phyloP scores from a whole-genome alignment of 2,329 filamentous ascomycete species.

The Paraphaeosphaeria sporulosa region DNA sequence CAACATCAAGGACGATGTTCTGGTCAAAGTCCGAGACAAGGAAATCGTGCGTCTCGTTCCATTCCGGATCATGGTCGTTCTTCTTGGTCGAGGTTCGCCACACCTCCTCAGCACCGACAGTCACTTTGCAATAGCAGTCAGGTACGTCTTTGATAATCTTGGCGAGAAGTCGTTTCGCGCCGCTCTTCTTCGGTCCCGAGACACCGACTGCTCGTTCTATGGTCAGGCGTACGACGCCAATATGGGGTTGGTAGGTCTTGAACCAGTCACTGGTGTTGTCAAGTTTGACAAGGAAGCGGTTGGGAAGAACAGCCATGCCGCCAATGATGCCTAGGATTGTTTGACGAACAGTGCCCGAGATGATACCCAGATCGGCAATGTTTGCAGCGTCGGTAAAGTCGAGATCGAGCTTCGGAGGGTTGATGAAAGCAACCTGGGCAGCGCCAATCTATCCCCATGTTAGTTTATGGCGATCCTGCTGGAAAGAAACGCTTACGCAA shows the following conservation, averaged over 20 bases:
- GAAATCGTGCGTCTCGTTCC: conserved; percentile 60
- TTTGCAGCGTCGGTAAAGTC: conserved; percentile 59
- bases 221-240: conserved; percentile 55
- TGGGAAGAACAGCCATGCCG: conserved; percentile 58
- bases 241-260: conserved; percentile 55
- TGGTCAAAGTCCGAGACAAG: conserved; percentile 57
- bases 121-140: conserved; percentile 57
- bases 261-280: conserved; percentile 58
- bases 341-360: conserved; percentile 55
- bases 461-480: conserved; percentile 8
- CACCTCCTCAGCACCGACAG: conserved; percentile 52
- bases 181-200: conserved; percentile 49
- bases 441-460: conserved; percentile 54
- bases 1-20: conserved; percentile 50
- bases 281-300: conserved; percentile 59
- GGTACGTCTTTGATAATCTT: conserved; percentile 57
- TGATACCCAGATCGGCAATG: conserved; percentile 53
- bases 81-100: conserved; percentile 56
- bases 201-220: conserved; percentile 52
- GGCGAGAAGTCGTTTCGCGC: conserved; percentile 50
- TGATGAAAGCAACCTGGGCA: conserved; percentile 59
- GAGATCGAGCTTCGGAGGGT: conserved; percentile 55
- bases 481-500: conserved; percentile 42
- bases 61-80: conserved; percentile 53
- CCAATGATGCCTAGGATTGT: conserved; percentile 55